These are phyloP conservation scores for Aureobasidium sp. DNA, from an alignment of 2,329 filamentous ascomycete species.

Conservation along the genomic window DNA sequence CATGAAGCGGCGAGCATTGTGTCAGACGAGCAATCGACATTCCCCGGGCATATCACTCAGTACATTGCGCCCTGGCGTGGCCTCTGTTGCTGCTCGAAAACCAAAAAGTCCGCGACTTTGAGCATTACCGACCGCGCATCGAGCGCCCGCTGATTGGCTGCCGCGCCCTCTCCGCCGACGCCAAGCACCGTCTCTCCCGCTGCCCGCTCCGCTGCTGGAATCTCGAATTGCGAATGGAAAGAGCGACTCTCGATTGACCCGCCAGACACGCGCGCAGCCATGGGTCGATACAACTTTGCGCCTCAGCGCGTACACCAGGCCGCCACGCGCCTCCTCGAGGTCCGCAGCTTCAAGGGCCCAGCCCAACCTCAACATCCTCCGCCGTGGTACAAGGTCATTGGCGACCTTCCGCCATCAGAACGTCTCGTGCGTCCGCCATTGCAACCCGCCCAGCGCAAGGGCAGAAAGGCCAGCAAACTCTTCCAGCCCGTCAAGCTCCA, in stretches of 20 bases:
- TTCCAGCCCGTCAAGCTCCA: conserved; percentile 70
- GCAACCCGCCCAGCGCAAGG: conserved; percentile 40
- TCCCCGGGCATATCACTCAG: conserved; percentile 5
- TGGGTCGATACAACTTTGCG: conserved; percentile 45
- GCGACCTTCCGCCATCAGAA: conserved; percentile 51
- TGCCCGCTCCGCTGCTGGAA: background rate
- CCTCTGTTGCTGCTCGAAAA: background rate
- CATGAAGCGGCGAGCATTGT: conserved; percentile 57
- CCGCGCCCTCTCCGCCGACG: background rate
- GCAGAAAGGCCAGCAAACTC: conserved; percentile 60
- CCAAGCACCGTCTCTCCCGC: conserved; percentile 1
- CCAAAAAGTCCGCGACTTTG: conserved; percentile 8
- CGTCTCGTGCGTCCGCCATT: conserved; percentile 47
- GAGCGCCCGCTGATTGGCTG: conserved; percentile 12
- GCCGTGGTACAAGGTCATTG: conserved; percentile 49
- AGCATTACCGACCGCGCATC: background rate
- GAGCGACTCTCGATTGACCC: background rate
- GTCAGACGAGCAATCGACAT: conserved; percentile 25
- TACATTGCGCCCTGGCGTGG: background rate
- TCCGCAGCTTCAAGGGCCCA: conserved; percentile 11
- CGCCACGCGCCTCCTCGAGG: conserved; percentile 41
- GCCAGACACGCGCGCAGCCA: conserved; percentile 19
- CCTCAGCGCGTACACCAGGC: conserved; percentile 44
- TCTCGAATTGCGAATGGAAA: background rate
- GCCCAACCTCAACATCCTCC: conserved; percentile 32